These are phyloP conservation scores for Lithospermum erythrorhizon DNA, from an alignment of 257 asterid species.

Conservation along the genomic window DNA sequence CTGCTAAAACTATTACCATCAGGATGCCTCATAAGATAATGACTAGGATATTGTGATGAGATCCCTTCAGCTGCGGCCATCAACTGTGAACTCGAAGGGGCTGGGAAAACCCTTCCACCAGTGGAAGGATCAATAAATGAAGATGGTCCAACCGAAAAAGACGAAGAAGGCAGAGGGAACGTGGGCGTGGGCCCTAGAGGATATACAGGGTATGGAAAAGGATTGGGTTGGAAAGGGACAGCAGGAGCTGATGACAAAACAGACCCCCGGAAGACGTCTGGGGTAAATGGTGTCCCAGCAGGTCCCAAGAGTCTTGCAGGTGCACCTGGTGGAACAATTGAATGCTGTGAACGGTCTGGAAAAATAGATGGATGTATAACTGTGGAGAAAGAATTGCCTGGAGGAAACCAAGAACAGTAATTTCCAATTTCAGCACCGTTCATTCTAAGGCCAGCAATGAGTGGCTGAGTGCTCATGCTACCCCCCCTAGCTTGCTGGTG, in stretches of 20 bases:
- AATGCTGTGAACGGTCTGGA: conserved; percentile 56
- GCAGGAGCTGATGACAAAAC: conserved; percentile 83
- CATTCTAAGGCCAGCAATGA: conserved; percentile 33
- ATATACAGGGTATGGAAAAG: conserved; percentile 34
- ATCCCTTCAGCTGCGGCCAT: conserved; percentile 46
- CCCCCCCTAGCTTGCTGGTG: conserved; percentile 22
- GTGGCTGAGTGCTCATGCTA: conserved; percentile 33
- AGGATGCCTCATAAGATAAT: conserved; percentile 42
- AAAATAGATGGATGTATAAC: conserved; percentile 37
- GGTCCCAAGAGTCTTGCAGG: conserved; percentile 53
- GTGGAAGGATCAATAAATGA: conserved; percentile 29
- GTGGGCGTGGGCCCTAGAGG: conserved; percentile 40
- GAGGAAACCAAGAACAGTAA: conserved; percentile 66
- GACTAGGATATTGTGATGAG: conserved; percentile 60
- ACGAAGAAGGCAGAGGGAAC: conserved; percentile 50
- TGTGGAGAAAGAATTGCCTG: conserved; percentile 52
- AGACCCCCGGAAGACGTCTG: conserved; percentile 70
- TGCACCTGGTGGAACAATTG: conserved; percentile 48
- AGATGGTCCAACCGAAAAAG: conserved; percentile 39
- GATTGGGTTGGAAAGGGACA: conserved; percentile 5
- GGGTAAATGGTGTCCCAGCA: conserved; percentile 35
- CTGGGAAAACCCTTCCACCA: conserved; percentile 46
- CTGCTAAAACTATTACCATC: conserved; percentile 33
- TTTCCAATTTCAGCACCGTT: conserved; percentile 35
- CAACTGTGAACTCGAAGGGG: conserved; percentile 47